Percentiles rank a stretch among this genome's conserved stretches.
Evolutionary conservation across 345 rosid genomes (phyloP).

Genomic region (Adansonia digitata): DNA sequence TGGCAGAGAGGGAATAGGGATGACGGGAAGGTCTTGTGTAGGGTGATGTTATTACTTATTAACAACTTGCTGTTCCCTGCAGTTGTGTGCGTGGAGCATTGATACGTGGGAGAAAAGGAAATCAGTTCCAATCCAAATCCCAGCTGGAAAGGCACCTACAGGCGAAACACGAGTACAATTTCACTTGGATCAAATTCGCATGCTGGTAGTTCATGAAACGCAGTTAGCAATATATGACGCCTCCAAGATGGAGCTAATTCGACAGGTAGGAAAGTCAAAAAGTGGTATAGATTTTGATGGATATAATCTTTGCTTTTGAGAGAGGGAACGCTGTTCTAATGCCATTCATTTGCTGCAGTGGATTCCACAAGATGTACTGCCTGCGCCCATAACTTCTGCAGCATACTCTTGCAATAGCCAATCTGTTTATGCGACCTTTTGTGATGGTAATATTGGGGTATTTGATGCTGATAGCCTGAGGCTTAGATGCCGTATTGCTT

Average conservation of each 20-base stretch:
- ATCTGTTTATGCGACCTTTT: slow-evolving; percentile 34
- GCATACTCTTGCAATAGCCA: slow-evolving; percentile 79
- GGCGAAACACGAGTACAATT: slow-evolving; percentile 32
- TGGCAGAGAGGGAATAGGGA: too few relatives aligned
- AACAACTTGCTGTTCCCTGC: slow-evolving; percentile 7
- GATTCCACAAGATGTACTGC: slow-evolving; percentile 12
- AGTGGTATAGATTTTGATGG: neutral
- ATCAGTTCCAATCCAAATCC: slow-evolving; percentile 21
- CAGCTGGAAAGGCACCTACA: slow-evolving; percentile 7
- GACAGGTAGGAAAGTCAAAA: slow-evolving; percentile 19
- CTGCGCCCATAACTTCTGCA: slow-evolving; percentile 73
- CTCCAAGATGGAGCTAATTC: slow-evolving; percentile 22
- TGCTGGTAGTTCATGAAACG: slow-evolving; percentile 28
- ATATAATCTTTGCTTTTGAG: neutral
- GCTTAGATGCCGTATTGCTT: slow-evolving; percentile 64
- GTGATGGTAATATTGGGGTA: slow-evolving; percentile 56
- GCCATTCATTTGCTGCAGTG: slow-evolving; percentile 6
- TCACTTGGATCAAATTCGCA: slow-evolving; percentile 31
- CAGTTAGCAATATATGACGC: slow-evolving; percentile 31
- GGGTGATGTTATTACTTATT: neutral
- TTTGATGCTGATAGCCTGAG: slow-evolving; percentile 69
- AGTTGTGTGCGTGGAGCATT: slow-evolving; percentile 35
- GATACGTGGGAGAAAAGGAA: slow-evolving; percentile 29
- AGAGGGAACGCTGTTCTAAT: neutral
- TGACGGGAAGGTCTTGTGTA: too few relatives aligned